Base-by-base conservation (phyloP, 1,284 basidiomycete species). In the Pseudozyma hubeiensis region DNA sequence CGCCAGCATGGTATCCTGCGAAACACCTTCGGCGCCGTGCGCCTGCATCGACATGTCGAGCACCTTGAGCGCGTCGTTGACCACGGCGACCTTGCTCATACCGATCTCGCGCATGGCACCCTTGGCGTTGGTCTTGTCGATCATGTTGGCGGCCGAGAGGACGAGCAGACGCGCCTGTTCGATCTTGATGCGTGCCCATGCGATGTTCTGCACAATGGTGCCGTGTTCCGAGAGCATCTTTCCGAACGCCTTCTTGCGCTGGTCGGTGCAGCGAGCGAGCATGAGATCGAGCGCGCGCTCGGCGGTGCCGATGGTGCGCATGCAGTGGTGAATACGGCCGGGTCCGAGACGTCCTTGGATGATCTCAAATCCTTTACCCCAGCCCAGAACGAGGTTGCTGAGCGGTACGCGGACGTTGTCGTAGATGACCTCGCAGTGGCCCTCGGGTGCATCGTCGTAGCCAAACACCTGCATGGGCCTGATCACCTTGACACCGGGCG, bases 301-400 rank as follows among this genome's bases (percentile, higher is more conserved):
- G 1, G 95, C 97, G 29, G 89, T 89, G 44, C 96, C 96, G 67
- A 99, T 92, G 19, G 93, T 93, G 48, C 96, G 90, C 96, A 99
- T 99, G 87, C 70, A 75, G 85, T 99, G 96, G 84, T 98, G 96
- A 79, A 98, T 92, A 60, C 97, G 91, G 29, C 96, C 96, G 60
- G 96, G 96, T 48, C 95, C 96, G 56, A 99, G 90, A 79, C 96
- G 91, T 37, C 95, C 96, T 89, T 98, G 96, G 73, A 98, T 94
- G 80, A 99, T 97, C 89, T 93, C 95, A 74, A 97, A 97, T 29
- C 95, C 95, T 72, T 89, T 88, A 14, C 97, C 96, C 91, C 95
- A 94, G 16, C 94, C 94, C 43, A 93, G 89, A 14, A 98, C 90
- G 41, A 98, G 85, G 85, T 96, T 94, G 63, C 86, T 86, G 56